Conservation (phyloP, 192 early-diverging fungal species). For the Obelidium mucronatum region DNA sequence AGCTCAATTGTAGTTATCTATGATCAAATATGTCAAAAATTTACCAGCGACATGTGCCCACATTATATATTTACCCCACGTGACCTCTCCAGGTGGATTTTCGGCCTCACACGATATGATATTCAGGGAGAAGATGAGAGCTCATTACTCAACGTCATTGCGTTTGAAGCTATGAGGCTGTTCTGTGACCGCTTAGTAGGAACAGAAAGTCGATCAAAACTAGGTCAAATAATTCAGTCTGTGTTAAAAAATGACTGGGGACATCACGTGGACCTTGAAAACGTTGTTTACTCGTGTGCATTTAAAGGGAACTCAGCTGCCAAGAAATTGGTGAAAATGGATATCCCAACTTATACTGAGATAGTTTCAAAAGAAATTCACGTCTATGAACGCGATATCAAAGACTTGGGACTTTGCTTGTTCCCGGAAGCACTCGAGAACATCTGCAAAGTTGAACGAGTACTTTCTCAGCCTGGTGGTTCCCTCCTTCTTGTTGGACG, state of each 20-base stretch:
- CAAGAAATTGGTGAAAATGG: conserved; percentile 35
- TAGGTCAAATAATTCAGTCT: conserved; percentile 40
- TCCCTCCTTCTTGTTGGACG: conserved; percentile 60
- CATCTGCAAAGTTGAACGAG: conserved; percentile 54
- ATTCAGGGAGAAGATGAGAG: conserved; percentile 43
- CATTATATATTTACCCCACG: conserved; percentile 66
- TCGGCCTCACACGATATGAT: conserved; percentile 51
- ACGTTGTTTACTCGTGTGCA: conserved; percentile 36
- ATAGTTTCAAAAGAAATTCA: conserved; percentile 40
- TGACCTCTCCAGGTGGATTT: conserved; percentile 57
- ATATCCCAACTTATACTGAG: conserved; percentile 40
- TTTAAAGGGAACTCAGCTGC: conserved; percentile 19
- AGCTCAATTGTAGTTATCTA: conserved; percentile 58
- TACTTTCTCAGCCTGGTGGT: conserved; percentile 57
- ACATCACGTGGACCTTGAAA: conserved; percentile 23
- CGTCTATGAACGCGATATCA: conserved; percentile 49
- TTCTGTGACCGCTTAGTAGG: conserved; percentile 60
- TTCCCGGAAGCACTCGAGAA: conserved; percentile 57
- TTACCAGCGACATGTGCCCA: conserved; percentile 54
- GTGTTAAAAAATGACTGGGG: conserved; percentile 59
- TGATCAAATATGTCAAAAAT: conserved; percentile 51
- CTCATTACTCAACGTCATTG: conserved; percentile 52
- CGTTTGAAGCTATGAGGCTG: conserved; percentile 56
- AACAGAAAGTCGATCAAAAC: conserved; percentile 46
- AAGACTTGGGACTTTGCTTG: conserved; percentile 51